These are phyloP conservation scores for Fusarium tupiense DNA, from an alignment of 2,329 filamentous ascomycete species.

Conservation along the genomic window DNA sequence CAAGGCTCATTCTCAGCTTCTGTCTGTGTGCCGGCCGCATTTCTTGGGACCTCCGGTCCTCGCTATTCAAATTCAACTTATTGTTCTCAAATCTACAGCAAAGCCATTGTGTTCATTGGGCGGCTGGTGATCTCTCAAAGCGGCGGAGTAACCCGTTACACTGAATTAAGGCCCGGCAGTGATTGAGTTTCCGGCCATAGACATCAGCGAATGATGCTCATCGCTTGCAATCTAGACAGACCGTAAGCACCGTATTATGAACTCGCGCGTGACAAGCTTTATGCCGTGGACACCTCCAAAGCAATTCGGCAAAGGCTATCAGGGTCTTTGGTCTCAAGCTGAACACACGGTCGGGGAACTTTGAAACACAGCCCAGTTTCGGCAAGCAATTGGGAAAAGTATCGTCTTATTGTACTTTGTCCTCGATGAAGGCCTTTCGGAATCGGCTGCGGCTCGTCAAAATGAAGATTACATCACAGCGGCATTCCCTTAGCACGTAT, in stretches of 20 bases:
- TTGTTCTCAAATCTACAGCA: no score
- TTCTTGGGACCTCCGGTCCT: not conserved
- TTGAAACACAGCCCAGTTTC: not conserved
- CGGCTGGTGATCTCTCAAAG: no score
- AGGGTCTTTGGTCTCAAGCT: not conserved
- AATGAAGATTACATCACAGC: not conserved
- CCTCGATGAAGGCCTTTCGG: no score
- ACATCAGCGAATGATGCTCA: not conserved
- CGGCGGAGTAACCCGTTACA: not conserved
- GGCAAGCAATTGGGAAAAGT: rapidly evolving
- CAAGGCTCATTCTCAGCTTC: not conserved
- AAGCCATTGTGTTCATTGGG: no score
- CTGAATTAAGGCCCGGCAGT: no score
- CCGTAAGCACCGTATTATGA: not conserved
- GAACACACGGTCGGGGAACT: not conserved
- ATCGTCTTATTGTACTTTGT: no score
- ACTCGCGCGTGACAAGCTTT: not conserved
- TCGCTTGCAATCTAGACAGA: not conserved
- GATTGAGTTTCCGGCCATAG: not conserved
- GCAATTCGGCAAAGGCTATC: not conserved
- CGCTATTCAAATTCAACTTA: no score
- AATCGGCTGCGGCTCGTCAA: not conserved
- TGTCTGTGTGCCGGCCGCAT: not conserved
- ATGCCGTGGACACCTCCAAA: not conserved
- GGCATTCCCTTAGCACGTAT: no score